A percentile compares a stretch with the other conserved stretches of the same genome.
These are phyloP conservation scores for Polysphondylium violaceum DNA, from an alignment of 78 protist genomes.

Conservation along the genomic window DNA sequence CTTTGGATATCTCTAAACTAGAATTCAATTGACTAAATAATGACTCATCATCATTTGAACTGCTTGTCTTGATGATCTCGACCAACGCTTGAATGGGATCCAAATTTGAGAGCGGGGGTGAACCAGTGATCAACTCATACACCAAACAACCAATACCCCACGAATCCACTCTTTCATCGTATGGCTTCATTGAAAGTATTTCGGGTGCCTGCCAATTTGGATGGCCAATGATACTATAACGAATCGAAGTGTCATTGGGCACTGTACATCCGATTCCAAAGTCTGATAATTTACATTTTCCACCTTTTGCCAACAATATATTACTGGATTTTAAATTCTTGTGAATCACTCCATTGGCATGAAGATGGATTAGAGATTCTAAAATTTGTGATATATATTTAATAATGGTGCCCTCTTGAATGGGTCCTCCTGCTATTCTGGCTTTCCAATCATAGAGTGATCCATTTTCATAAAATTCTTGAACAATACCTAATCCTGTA, in stretches of 20 bases:
- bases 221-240: constrained; percentile 51
- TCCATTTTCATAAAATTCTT: constrained; percentile 73
- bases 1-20: background rate
- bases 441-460: constrained; percentile 41
- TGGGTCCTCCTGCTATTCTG: constrained; percentile 51
- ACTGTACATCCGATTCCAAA: constrained; percentile 54
- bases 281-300: constrained; percentile 64
- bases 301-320: constrained; percentile 67
- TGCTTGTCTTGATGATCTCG: constrained; percentile 4
- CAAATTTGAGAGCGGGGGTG: constrained; percentile 27
- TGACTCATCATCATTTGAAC: constrained; percentile 12
- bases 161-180: constrained; percentile 61
- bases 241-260: background rate
- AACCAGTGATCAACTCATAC: constrained; percentile 72
- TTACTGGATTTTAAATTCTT: constrained; percentile 85
- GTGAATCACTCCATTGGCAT: constrained; percentile 78
- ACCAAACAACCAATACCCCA: constrained; percentile 81
- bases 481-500: constrained; percentile 50
- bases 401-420: constrained; percentile 14
- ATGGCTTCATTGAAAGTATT: constrained; percentile 52
- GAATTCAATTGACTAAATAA: background rate
- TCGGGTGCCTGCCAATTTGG: constrained; percentile 86
- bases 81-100: constrained; percentile 57
- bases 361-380: constrained; percentile 56
- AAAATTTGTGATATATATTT: constrained; percentile 50